Evolutionary conservation across 306 rosid genomes (phyloP).

Genomic region (Lagenaria siceraria): DNA sequence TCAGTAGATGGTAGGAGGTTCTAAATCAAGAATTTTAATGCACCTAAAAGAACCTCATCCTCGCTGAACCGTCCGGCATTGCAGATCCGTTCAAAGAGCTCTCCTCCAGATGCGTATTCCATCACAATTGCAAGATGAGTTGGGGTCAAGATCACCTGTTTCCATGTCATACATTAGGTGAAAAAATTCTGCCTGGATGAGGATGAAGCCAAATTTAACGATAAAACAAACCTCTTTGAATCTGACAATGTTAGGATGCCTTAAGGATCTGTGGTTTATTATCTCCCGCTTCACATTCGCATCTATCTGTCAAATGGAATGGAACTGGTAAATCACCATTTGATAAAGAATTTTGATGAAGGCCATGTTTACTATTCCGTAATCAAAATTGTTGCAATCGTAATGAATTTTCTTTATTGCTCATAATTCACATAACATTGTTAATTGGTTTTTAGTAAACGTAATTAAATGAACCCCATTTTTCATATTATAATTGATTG

Average conservation of each 20-base stretch:
- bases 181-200: constrained; percentile 7
- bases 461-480: no score
- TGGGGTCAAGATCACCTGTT: constrained; percentile 75
- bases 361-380: no score
- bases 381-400: no score
- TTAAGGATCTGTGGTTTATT: constrained; percentile 80
- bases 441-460: no score
- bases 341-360: not conserved
- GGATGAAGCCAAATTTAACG: not conserved
- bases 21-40: not conserved
- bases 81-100: constrained; percentile 62
- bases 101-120: constrained; percentile 98
- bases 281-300: constrained; percentile 86
- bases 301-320: constrained; percentile 56
- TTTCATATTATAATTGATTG: no score
- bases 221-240: constrained; percentile 52
- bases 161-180: constrained; percentile 6
- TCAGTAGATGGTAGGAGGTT: not conserved
- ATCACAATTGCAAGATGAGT: constrained; percentile 91
- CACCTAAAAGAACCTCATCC: constrained; percentile 52
- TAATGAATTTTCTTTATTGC: no score
- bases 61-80: constrained; percentile 69
- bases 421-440: no score
- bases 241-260: constrained; percentile 82
- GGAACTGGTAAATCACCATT: constrained; percentile 4